Evolutionary conservation across 164 flowering plant genomes (phyloP).

Genomic region (Buxus sempervirens): DNA sequence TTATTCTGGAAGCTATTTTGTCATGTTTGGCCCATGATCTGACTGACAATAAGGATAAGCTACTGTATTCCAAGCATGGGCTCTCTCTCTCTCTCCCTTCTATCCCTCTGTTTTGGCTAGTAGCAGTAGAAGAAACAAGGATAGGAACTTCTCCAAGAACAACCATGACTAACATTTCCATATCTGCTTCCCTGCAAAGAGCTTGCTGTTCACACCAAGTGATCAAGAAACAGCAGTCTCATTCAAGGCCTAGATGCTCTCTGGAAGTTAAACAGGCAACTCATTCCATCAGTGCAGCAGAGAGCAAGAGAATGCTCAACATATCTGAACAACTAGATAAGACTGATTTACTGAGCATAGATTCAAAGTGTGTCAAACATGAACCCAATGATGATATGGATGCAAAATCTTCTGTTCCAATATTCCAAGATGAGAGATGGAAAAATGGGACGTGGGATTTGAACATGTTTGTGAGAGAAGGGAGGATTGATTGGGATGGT

Average conservation of each 20-base stretch:
- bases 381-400: conserved; percentile 12
- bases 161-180: conserved; percentile 46
- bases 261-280: conserved; percentile 25
- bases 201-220: conserved; percentile 36
- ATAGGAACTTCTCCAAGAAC: not conserved
- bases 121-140: conserved; percentile 6
- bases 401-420: conserved; percentile 14
- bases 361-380: not conserved
- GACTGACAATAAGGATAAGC: conserved; percentile 37
- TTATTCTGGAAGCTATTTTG: not conserved
- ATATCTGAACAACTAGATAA: conserved; percentile 18
- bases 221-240: conserved; percentile 29
- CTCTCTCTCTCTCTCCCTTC: conserved; percentile 7
- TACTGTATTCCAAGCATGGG: conserved; percentile 32
- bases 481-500: conserved; percentile 66
- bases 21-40: conserved; percentile 11
- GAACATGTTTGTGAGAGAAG: conserved; percentile 55
- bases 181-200: conserved; percentile 40
- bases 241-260: conserved; percentile 15
- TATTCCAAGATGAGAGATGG: conserved; percentile 49
- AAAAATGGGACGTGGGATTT: conserved; percentile 69
- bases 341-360: not conserved
- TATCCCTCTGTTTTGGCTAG: conserved; percentile 1
- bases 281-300: conserved; percentile 24
- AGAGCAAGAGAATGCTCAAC: conserved; percentile 11